A percentile compares a stretch with the other conserved stretches of the same genome.
Conservation (phyloP, 169 alveolate genomes). For the Perkinsus chesapeaki region DNA sequence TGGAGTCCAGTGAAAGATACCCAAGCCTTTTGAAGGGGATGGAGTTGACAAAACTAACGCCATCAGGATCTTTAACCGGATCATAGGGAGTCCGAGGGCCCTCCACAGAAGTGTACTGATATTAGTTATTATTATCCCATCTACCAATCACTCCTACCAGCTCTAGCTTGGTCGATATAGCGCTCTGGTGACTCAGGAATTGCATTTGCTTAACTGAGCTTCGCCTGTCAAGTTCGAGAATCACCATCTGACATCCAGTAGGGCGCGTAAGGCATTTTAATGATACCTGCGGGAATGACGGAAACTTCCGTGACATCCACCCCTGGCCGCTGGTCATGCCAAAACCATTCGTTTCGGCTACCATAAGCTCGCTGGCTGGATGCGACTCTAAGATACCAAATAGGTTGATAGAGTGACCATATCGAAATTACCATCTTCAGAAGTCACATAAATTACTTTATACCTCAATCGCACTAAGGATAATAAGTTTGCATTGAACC, state of each 20-base stretch:
- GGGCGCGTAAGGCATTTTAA: not conserved
- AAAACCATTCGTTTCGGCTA: not conserved
- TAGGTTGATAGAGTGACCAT: not conserved
- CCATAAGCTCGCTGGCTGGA: not conserved
- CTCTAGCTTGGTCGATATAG: slow-evolving; percentile 71
- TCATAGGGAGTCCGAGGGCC: not conserved
- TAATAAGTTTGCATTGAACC: too few relatives aligned
- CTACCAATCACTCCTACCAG: slow-evolving; percentile 36
- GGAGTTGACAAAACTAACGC: not conserved
- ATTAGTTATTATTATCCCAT: slow-evolving; percentile 41
- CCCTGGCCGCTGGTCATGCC: not conserved
- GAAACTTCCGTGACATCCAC: not conserved
- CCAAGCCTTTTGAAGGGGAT: slow-evolving; percentile 73
- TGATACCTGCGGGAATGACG: not conserved
- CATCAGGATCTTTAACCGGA: not conserved
- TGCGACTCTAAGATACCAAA: not conserved
- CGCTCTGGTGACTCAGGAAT: slow-evolving; percentile 75
- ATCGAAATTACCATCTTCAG: not conserved
- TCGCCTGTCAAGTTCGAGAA: not conserved
- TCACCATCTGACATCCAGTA: not conserved
- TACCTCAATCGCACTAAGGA: not conserved
- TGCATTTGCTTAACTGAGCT: slow-evolving; percentile 50
- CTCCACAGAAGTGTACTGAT: not conserved
- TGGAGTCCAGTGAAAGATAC: slow-evolving; percentile 70
- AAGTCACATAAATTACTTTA: not conserved